Evolutionary conservation across 345 rosid genomes (phyloP).

Genomic region (Gossypium ekmanianum): DNA sequence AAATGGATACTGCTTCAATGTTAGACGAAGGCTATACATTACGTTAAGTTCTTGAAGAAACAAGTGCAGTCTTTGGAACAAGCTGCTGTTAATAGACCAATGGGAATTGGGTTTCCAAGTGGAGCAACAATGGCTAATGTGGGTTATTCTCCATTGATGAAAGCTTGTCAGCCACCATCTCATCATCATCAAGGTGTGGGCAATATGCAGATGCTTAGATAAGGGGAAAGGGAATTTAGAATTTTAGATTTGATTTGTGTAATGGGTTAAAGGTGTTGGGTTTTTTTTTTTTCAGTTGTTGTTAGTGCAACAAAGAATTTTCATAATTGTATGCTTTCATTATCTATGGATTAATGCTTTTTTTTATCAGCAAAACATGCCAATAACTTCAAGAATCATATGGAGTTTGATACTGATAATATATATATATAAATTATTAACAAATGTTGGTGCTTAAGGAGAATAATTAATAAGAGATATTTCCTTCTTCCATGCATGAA

Average conservation of each 20-base stretch:
- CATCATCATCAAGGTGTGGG: constrained; percentile 40
- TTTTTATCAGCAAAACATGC: neutral
- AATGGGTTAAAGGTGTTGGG: neutral
- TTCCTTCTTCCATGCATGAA: neutral
- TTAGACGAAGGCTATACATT: constrained; percentile 93
- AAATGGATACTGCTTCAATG: constrained; percentile 97
- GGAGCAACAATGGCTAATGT: constrained; percentile 31
- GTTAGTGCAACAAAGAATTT: neutral
- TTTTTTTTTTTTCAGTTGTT: constrained; percentile 10
- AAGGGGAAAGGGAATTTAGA: neutral
- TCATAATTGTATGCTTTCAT: neutral
- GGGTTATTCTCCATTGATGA: constrained; percentile 39
- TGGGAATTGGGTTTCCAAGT: constrained; percentile 32
- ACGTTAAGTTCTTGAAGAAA: constrained; percentile 84
- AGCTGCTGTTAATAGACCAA: constrained; percentile 44
- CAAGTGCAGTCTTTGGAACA: constrained; percentile 79
- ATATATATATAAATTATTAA: neutral
- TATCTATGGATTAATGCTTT: neutral
- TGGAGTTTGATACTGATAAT: neutral
- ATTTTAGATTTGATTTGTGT: neutral
- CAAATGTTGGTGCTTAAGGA: neutral
- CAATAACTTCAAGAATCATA: neutral
- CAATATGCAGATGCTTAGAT: constrained; percentile 62
- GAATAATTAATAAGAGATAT: neutral
- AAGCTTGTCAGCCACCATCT: constrained; percentile 47